phyloP scores from a whole-genome alignment of 2,329 filamentous ascomycete species.

The Fusarium decemcellulare region DNA sequence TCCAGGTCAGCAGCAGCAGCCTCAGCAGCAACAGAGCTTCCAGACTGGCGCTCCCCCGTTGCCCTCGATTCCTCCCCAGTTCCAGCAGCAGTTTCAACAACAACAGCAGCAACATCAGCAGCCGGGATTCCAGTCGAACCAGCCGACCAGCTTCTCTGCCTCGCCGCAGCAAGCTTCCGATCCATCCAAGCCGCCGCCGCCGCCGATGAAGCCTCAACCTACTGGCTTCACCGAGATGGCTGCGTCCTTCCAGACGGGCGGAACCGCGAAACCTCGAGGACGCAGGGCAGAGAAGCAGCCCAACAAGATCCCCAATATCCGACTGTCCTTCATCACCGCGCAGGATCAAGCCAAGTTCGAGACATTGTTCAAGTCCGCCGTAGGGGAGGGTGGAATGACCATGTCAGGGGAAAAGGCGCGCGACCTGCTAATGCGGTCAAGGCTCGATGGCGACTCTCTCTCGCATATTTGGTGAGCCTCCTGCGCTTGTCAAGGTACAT shows the following conservation, averaged over 20 bases:
- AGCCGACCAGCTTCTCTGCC: slow-evolving; percentile 61
- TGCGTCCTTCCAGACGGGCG: slow-evolving; percentile 73
- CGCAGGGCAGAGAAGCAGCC: slow-evolving; percentile 65
- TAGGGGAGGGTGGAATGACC: slow-evolving; percentile 85
- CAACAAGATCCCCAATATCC: slow-evolving; percentile 91
- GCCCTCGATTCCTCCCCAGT: slow-evolving; percentile 72
- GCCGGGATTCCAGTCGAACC: slow-evolving; percentile 57
- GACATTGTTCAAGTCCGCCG: slow-evolving; percentile 95
- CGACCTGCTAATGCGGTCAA: slow-evolving; percentile 89
- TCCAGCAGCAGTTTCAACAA: slow-evolving; percentile 71
- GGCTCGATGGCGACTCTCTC: slow-evolving; percentile 87
- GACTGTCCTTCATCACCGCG: slow-evolving; percentile 95
- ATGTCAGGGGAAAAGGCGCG: slow-evolving; percentile 94
- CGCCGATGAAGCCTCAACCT: slow-evolving; percentile 75
- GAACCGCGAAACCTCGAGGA: slow-evolving; percentile 60
- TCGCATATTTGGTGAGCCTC: slow-evolving; percentile 88
- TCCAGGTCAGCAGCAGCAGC: slow-evolving; percentile 65
- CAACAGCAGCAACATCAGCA: slow-evolving; percentile 65
- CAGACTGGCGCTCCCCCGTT: slow-evolving; percentile 72
- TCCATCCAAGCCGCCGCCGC: slow-evolving; percentile 65
- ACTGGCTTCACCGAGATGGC: slow-evolving; percentile 78
- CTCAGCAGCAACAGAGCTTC: slow-evolving; percentile 69
- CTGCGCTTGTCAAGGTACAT: not conserved
- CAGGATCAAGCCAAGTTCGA: slow-evolving; percentile 97
- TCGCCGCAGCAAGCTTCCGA: slow-evolving; percentile 66